Base-by-base conservation (phyloP, 192 early-diverging fungal species). In the Rhizophlyctis rosea region DNA sequence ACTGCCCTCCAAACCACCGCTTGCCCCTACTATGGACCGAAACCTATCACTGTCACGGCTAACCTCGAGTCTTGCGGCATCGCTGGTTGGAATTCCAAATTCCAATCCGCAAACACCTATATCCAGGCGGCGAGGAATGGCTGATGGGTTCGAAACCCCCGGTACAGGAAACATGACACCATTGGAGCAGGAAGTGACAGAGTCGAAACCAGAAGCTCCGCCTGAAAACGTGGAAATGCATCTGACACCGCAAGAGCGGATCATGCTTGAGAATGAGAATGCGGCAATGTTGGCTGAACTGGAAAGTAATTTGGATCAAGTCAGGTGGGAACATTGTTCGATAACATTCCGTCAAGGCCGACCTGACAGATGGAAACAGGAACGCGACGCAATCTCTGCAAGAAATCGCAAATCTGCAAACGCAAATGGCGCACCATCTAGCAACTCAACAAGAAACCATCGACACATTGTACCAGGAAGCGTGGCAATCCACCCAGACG, bases 291-390 rank as follows among this genome's bases (percentile, higher is more conserved):
- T 73, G 47, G 64, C 49, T 27, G 30, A 62, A 31, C 62, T 78
- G 53, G 69, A 78, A 47, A 70, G 59, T 48, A 71, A 61, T 44
- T 28, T 76, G 51, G 76, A 78, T 30, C 73, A 75, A 70, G 74
- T 78, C 16, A 44, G 69, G 76, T 75, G 39, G 39, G 9, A 44
- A 44, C 39, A 13, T 44, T 44, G 18, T 44, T 44, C 39, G 9
- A 44, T 44, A 18, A 44, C 39, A 18, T 44, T 24, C 55, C 11
- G 2, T 16, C 5, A 16, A 16, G 36, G 3, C n/a, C n/a, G 53
- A 62, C 29, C 16, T 57, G 11, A 2, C 3, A n/a, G 14, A 1
- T 13, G 29, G 23, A 3, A 1, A 47, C 48, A 77, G 76, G 52
- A 62, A 49, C 4, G 69, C 76, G 23, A 73, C 73, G 3, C 53